Evolutionary conservation across 2,329 filamentous ascomycete species (phyloP), one percentile per base, ranked within the genome.

Genomic region (Alternaria metachromatica): DNA sequence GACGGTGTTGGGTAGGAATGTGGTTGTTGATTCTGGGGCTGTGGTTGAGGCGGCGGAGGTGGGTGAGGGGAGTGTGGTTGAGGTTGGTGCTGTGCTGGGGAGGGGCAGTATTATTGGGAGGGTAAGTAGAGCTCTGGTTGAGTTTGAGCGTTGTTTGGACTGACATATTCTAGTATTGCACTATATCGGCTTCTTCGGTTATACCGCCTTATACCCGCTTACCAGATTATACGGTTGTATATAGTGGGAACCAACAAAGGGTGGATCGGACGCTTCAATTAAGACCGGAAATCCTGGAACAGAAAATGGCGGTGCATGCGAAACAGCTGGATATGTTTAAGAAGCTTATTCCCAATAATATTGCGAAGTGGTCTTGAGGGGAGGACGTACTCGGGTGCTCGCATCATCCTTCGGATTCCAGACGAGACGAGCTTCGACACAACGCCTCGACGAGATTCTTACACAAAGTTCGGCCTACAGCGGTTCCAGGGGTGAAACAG

Each of bases 181-280:
- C 82, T 28, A 78, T 85, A 37, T 72, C 80, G 3, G 74, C 82
- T 1, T 67, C 77, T 13, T 78, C 76, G 11, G 65, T 72, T 12
- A 69, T 85, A 1, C 67, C 73, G 7, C 73, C 76, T 8, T 76
- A 80, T 28, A 76, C 81, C n/a, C 69, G 70, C 15, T 61, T 85
- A 11, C 76, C 80, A 2, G 83, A 85, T 64, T 85, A 77, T 62
- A 84, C 80, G 4, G 80, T 85, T 11, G 76, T 85, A 3, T 84
- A 78, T 61, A 76, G 78, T n/a, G 76, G 79, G 9, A 75, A 73
- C 5, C 69, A 77, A 66, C 75, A 76, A 11, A 72, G 83, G 21
- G 56, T 80, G 7, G 80, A 85, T 67, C 74, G 63, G 60, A 84
- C 82, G 9, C 61, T 82, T 53, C 69, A 76, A 49, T 30, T 69